phyloP scores from a whole-genome alignment of 768 basidiomycete species.

The Chalciporus pseudorubinellus region DNA sequence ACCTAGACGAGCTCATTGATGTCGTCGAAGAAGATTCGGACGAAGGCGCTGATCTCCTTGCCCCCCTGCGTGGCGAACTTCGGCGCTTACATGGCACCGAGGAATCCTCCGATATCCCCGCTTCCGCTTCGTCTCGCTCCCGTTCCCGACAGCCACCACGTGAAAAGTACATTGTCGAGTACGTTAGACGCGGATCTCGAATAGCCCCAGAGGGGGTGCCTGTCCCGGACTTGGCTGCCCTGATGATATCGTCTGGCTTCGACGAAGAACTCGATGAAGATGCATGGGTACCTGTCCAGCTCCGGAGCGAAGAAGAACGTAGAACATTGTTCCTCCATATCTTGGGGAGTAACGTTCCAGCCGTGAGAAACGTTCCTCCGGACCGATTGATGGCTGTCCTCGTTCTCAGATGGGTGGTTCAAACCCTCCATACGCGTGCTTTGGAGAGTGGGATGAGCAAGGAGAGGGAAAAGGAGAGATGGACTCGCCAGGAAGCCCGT shows the following conservation, averaged over 20 bases:
- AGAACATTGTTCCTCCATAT: constrained; percentile 54
- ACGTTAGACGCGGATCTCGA: constrained; percentile 67
- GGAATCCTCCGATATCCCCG: constrained; percentile 27
- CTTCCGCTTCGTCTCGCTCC: constrained; percentile 37
- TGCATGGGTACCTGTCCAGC: constrained; percentile 43
- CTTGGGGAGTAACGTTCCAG: constrained; percentile 51
- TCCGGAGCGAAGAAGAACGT: constrained; percentile 49
- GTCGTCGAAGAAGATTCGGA: constrained; percentile 61
- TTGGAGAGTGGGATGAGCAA: constrained; percentile 46
- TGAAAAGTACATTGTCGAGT: constrained; percentile 45
- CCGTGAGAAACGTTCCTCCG: constrained; percentile 45
- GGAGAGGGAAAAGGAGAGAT: constrained; percentile 65
- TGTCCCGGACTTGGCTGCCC: constrained; percentile 46
- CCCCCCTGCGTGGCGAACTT: constrained; percentile 67
- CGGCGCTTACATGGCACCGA: constrained; percentile 52
- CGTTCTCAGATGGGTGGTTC: constrained; percentile 61
- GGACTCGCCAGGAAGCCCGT: constrained; percentile 62
- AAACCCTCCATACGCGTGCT: constrained; percentile 48
- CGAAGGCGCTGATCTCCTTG: constrained; percentile 52
- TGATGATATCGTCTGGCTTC: constrained; percentile 42
- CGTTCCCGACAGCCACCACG: constrained; percentile 14
- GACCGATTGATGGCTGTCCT: constrained; percentile 51
- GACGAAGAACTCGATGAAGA: constrained; percentile 19
- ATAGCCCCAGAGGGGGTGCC: constrained; percentile 56
- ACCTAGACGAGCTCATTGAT: constrained; percentile 63